A percentile compares a stretch with the other conserved stretches of the same genome.
Conservation (phyloP, 441 rosid species). For the Oxalis stricta region DNA sequence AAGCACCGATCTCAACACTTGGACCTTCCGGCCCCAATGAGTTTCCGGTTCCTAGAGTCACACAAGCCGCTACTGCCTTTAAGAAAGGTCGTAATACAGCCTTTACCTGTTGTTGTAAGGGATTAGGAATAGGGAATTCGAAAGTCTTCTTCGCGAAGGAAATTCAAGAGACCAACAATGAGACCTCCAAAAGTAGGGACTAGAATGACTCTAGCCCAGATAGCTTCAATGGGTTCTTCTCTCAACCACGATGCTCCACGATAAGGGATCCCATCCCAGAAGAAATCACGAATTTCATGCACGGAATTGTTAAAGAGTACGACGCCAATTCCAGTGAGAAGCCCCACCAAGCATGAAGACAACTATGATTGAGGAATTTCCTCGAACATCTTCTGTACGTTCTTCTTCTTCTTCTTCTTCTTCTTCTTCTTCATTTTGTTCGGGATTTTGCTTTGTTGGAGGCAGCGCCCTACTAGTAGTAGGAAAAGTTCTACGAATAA, state of each 20-base stretch:
- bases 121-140: background rate
- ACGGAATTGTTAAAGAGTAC: conserved; percentile 67
- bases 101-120: conserved; percentile 9
- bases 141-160: conserved; percentile 14
- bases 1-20: conserved; percentile 84
- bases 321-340: conserved; percentile 60
- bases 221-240: conserved; percentile 45
- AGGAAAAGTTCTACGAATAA: too few relatives aligned
- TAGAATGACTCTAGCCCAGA: conserved; percentile 46
- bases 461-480: too few relatives aligned
- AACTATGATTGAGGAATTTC: conserved; percentile 24
- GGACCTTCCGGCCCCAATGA: conserved; percentile 97
- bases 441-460: too few relatives aligned
- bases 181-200: conserved; percentile 72
- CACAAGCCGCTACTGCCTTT: conserved; percentile 68
- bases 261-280: conserved; percentile 81
- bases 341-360: conserved; percentile 60
- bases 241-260: conserved; percentile 82
- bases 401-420: background rate
- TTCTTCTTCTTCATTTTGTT: background rate
- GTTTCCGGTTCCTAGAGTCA: conserved; percentile 85
- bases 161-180: conserved; percentile 43
- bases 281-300: conserved; percentile 61
- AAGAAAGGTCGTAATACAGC: conserved; percentile 44
- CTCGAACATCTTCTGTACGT: background rate